Base-by-base conservation (phyloP, 106 monocot genomes). In the Narthecium ossifragum region DNA sequence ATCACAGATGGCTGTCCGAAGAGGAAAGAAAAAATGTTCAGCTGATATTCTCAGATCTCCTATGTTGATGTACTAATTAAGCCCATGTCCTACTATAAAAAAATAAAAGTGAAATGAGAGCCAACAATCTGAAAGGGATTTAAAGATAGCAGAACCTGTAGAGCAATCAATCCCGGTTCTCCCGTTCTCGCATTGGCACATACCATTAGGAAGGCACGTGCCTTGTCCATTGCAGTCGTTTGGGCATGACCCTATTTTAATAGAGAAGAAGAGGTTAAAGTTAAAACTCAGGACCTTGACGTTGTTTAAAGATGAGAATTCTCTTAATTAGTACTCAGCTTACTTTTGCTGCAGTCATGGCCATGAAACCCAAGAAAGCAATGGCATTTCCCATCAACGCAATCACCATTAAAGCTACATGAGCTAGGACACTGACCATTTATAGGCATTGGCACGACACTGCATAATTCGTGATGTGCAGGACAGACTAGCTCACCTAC, bases 361-460 rank as follows among this genome's bases (percentile, higher is more conserved):
- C 98, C 98, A 72, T 91, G 65, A 67, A 84, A 99, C 24, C 98
- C 98, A 70, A 87, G 77, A 73, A 99, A 99, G 46, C 98, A 99
- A 47, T 49, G 70, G 63, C 98, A 99, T 22, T 57, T 82, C 23
- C 84, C 98, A 59, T 91, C 79, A 59, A 91, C 68, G 62, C 91
- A 99, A 53, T 91, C 85, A 31, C 98, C 98, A 62, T 99, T 91
- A 31, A 72, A 82, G 63, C 56, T 76, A 43, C 98, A 99, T 20
- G 84, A 91, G 61, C 62, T 32, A 53, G 88, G 77, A 53, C 91
- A 91, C 29, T 65, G 71, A 31, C 90, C 98, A 82, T 59, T 79
- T 45, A 82, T 26, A 27, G 70, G 56, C 22, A 72, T 55, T 39
- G 84, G 65, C 12, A 36, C 45, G 18, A 54, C 54, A 36, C 67